Evolutionary conservation across 495 filamentous ascomycete species (phyloP).

Genomic region (Hypoxylon intermedium): DNA sequence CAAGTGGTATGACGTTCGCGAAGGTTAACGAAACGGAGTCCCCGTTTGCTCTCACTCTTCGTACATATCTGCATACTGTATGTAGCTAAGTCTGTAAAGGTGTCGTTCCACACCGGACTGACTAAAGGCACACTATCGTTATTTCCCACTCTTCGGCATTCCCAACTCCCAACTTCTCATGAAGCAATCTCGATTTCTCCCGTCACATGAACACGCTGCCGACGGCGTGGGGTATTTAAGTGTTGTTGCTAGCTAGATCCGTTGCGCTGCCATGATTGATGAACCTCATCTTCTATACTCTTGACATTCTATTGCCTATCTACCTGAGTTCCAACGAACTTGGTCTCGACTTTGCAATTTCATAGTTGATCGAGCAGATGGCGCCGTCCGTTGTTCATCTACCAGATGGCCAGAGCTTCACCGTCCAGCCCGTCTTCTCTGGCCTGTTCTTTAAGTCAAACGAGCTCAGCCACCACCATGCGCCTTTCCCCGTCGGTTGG

Average conservation of each 20-base stretch:
- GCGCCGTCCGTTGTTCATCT: slow-evolving; percentile 62
- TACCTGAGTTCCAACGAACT: no score
- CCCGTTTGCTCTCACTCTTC: slow-evolving; percentile 27
- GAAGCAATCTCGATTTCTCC: slow-evolving; percentile 1
- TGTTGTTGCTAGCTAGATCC: slow-evolving; percentile 12
- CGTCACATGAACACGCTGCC: slow-evolving; percentile 24
- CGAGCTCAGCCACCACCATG: slow-evolving; percentile 70
- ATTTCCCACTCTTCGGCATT: background rate
- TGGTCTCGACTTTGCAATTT: background rate
- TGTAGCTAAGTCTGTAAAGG: slow-evolving; percentile 1
- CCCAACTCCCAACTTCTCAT: background rate
- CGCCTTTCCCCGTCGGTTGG: slow-evolving; percentile 84
- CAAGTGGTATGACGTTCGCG: slow-evolving; percentile 33
- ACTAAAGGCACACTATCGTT: background rate
- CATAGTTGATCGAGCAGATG: slow-evolving; percentile 41
- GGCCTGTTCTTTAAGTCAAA: slow-evolving; percentile 87
- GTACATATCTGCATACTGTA: no score
- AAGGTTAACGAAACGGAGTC: slow-evolving; percentile 36
- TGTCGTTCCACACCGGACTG: slow-evolving; percentile 24
- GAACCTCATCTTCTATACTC: background rate
- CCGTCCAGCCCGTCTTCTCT: slow-evolving; percentile 82
- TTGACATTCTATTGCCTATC: background rate
- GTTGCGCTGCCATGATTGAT: slow-evolving; percentile 16
- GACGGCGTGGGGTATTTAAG: slow-evolving; percentile 27
- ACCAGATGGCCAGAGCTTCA: slow-evolving; percentile 85